Evolutionary conservation across 2,329 filamentous ascomycete genomes (phyloP), one percentile per base, ranked within the genome.

Genomic region (Pseudopithomyces chartarum): DNA sequence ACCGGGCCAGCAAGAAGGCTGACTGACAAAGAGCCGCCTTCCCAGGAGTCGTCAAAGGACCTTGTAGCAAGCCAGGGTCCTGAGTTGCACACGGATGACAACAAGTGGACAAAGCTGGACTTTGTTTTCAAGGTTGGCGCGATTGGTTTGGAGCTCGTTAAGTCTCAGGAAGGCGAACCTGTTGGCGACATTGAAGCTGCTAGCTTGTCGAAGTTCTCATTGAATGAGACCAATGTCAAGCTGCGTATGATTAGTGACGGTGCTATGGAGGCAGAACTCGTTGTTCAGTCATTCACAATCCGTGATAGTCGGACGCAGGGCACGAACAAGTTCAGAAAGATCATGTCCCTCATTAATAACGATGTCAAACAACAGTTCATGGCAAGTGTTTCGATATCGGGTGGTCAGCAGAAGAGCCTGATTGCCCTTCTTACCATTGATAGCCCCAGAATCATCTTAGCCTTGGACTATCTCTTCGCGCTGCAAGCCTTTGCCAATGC

Each of bases 341-440:
- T 99, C 78, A 98, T 99, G 95, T 93, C 93, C 1, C 88, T 96
- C 54, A 92, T 93, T 69, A 98, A 97, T 76, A 94, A 92, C 65
- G 90, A 93, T 54, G 92, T 95, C 53, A 85, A 87, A 44, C 93
- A 98, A 74, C 96, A 99, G 67, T 93, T 99, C 70, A 99, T 99
- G 95, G 95, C 95, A 17, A 97, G 90, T 72, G 81, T 99, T 3
- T 96, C 93, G 0, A 96, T 99, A 76, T 92, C 93, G 0, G 91
- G 92, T 15, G 92, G 92, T 3, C 81, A 87, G 33, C 90, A 97
- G 39, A 87, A 87, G 57, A 91, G 88, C 71, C 77, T 98, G 54
- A 96, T 98, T 68, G 92, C 91, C 1, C 90, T 99, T 76, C 85
- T 97, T 55, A 97, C 93, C 0, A 87, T 99, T 59, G 95, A 99